Evolutionary conservation across 2,329 filamentous ascomycete genomes (phyloP), one percentile per base, ranked within the genome.

Genomic region (Bipolaris sorokiniana): DNA sequence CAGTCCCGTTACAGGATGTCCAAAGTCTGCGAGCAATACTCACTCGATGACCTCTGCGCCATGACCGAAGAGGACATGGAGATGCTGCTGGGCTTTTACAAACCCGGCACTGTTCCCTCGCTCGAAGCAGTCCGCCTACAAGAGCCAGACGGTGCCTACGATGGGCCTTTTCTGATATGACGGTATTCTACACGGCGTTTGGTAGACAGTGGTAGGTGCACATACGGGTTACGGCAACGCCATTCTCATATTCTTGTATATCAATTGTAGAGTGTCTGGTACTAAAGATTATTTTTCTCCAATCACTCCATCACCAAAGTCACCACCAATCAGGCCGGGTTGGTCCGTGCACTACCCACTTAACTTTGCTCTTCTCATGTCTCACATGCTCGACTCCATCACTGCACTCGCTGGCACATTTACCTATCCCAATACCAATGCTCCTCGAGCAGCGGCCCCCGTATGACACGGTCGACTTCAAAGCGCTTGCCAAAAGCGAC

Each of bases 21-120:
- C 46, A 89, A 86, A 63, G 91, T 98, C 34, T 97, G 93, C 79
- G 92, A 97, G 67, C 83, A 87, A 34, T 97, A 94, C 82, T 88
- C 84, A 51, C 86, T 96, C 74, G 89, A 96, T 59, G 90, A 97
- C 61, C 85, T 98, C 65, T 93, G 91, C 65, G 84, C 86, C 33
- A 87, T 98, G 83, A 86, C 85, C 18, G 90, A 95, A 48, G 85
- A 89, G 67, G 93, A 83, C 68, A 96, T 98, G 90, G 87, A 90
- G 53, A 84, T 83, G 52, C 80, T 98, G n/a, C 79, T 98, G 36
- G 80, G 82, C n/a, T 93, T 88, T 73, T 97, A 96, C 69, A 76
- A 73, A 53, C 77, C 79, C 1, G 75, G 78, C 37, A 69, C 72
- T 11, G 75, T 82, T 9, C 81, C 81, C 3, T 77, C 67, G 22